Conservation (phyloP, 176 grass and related monocot species). For the Elymus sibiricus region DNA sequence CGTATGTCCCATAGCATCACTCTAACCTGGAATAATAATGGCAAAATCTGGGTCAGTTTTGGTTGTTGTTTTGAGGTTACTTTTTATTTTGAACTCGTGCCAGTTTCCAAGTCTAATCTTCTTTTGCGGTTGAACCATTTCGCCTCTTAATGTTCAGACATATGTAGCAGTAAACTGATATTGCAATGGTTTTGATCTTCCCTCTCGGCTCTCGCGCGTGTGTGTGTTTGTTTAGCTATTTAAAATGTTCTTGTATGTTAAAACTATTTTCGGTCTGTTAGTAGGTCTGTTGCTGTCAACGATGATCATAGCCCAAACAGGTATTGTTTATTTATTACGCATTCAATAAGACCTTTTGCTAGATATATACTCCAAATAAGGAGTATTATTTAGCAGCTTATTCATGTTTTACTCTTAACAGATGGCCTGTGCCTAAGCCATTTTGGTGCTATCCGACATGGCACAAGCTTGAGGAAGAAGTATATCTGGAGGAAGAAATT, state of each 20-base stretch:
- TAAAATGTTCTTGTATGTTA: background rate
- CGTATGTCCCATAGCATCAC: too few relatives aligned
- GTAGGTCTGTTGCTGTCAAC: background rate
- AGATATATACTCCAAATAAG: background rate
- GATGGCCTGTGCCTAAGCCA: background rate
- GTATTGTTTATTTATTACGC: background rate
- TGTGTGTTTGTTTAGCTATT: background rate
- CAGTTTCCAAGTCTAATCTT: too few relatives aligned
- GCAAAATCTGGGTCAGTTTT: too few relatives aligned
- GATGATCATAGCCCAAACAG: background rate
- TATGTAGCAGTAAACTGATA: too few relatives aligned
- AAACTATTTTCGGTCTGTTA: background rate
- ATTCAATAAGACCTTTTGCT: background rate
- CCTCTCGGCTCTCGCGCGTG: background rate
- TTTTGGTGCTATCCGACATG: slow-evolving; percentile 1
- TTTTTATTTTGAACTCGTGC: too few relatives aligned
- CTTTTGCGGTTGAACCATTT: too few relatives aligned
- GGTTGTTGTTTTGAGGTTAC: too few relatives aligned
- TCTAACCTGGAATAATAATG: too few relatives aligned
- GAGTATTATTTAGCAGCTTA: background rate
- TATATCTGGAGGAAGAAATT: background rate
- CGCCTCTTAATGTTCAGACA: too few relatives aligned
- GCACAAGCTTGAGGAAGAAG: background rate
- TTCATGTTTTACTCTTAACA: background rate
- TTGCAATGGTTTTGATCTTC: too few relatives aligned